Percentiles rank a stretch among this genome's conserved stretches.
Evolutionary conservation across 441 rosid species (phyloP).

Genomic region (Adansonia rubrostipa): DNA sequence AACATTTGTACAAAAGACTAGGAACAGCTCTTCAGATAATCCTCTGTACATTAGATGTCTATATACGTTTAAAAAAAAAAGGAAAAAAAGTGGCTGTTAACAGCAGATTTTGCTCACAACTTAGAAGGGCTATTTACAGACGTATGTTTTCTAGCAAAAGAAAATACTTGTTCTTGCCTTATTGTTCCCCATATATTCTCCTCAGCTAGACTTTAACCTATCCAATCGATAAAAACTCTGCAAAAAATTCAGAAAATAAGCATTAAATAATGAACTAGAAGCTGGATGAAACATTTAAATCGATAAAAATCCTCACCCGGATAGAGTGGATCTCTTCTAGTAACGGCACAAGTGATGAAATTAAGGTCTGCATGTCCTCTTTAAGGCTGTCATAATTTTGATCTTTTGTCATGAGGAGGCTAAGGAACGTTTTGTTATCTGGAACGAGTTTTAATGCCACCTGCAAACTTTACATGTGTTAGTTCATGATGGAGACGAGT

Average conservation of each 20-base stretch:
- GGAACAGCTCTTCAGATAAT: background rate
- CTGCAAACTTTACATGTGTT: slow-evolving; percentile 41
- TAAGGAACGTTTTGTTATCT: slow-evolving; percentile 61
- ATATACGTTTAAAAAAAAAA: background rate
- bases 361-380: slow-evolving; percentile 63
- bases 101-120: slow-evolving; percentile 7
- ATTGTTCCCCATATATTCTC: slow-evolving; percentile 6
- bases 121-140: slow-evolving; percentile 19
- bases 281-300: background rate
- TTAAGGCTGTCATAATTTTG: slow-evolving; percentile 49
- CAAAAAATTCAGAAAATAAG: slow-evolving; percentile 18
- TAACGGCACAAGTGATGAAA: slow-evolving; percentile 56
- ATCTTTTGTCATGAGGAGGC: slow-evolving; percentile 58
- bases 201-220: slow-evolving; percentile 49
- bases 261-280: background rate
- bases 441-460: slow-evolving; percentile 79
- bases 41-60: background rate
- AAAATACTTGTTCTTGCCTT: slow-evolving; percentile 23
- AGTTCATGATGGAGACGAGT: background rate
- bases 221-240: slow-evolving; percentile 61
- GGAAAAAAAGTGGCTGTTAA: background rate
- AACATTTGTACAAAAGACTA: background rate
- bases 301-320: slow-evolving; percentile 49
- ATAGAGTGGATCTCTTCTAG: slow-evolving; percentile 65
- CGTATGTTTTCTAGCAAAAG: background rate